phyloP scores from a whole-genome alignment of 1,284 basidiomycete genomes.

The Fomitopsis palustris region DNA sequence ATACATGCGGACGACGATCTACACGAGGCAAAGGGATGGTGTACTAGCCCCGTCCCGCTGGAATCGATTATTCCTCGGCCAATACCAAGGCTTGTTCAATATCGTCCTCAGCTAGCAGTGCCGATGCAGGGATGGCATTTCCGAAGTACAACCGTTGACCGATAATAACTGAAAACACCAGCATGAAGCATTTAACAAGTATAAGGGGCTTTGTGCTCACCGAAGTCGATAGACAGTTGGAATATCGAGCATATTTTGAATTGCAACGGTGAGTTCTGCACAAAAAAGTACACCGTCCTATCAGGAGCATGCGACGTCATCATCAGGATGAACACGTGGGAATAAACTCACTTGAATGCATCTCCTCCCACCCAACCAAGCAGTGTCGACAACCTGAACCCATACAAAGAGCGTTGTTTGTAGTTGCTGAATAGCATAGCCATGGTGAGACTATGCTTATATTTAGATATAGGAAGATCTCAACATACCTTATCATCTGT shows the following conservation, averaged over 20 bases:
- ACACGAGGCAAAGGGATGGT: neutral
- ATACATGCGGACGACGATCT: neutral
- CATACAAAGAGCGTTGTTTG: conserved; percentile 74
- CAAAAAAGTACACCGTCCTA: conserved; percentile 79
- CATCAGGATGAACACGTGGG: conserved; percentile 6
- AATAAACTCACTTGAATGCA: conserved; percentile 64
- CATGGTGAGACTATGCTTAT: neutral
- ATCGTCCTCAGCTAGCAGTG: conserved; percentile 59
- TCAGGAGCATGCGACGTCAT: neutral
- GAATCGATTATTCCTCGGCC: conserved; percentile 49
- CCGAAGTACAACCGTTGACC: conserved; percentile 71
- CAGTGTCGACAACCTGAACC: conserved; percentile 79
- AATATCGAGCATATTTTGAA: conserved; percentile 81
- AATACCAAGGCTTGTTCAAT: conserved; percentile 68
- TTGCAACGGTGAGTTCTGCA: conserved; percentile 65
- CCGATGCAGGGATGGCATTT: conserved; percentile 49
- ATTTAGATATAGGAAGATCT: conserved; percentile 15
- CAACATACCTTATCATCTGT: conserved; percentile 64
- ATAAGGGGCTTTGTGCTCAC: conserved; percentile 37
- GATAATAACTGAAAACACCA: conserved; percentile 54
- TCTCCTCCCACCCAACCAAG: conserved; percentile 83
- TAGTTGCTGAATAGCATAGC: conserved; percentile 52
- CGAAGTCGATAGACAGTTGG: conserved; percentile 72
- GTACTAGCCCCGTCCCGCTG: neutral
- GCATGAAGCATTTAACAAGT: neutral